Conservation (phyloP, 176 grass and related monocot genomes). For the Stipa capillata region DNA sequence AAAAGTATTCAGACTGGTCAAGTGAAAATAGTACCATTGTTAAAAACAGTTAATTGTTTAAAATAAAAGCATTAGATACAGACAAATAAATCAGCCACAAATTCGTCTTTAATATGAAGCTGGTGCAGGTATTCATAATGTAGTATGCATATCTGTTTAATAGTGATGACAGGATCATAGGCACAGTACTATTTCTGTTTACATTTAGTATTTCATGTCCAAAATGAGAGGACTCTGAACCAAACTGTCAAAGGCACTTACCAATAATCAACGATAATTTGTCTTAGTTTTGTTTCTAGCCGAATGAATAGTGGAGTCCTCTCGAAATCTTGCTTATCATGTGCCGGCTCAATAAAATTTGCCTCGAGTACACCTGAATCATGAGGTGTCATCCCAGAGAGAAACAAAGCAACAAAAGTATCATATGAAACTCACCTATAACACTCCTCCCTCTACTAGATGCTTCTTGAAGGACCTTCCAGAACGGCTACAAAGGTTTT, state of each 20-base stretch:
- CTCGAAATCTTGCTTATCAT: conserved; percentile 99
- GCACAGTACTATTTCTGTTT: background rate
- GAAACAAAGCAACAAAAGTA: background rate
- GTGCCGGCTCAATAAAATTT: conserved; percentile 97
- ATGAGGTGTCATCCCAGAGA: conserved; percentile 12
- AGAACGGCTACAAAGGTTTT: conserved; percentile 61
- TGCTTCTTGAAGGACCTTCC: conserved; percentile 96
- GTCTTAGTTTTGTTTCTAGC: conserved; percentile 73
- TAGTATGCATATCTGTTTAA: background rate
- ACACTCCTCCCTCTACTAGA: conserved; percentile 94
- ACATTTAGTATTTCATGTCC: background rate
- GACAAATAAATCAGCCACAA: background rate
- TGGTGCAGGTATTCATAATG: background rate
- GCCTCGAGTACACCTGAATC: conserved; percentile 93
- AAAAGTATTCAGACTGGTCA: background rate
- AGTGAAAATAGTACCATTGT: background rate
- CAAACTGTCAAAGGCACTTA: conserved; percentile 25
- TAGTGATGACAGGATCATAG: background rate
- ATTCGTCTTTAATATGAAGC: background rate
- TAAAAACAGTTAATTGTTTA: background rate
- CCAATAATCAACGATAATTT: conserved; percentile 90
- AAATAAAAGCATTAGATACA: background rate
- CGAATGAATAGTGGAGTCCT: conserved; percentile 86
- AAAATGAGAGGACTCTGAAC: background rate
- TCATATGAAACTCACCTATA: conserved; percentile 55